Evolutionary conservation across 2,329 filamentous ascomycete species (phyloP).

Genomic region (Pezicula neosporulosa): DNA sequence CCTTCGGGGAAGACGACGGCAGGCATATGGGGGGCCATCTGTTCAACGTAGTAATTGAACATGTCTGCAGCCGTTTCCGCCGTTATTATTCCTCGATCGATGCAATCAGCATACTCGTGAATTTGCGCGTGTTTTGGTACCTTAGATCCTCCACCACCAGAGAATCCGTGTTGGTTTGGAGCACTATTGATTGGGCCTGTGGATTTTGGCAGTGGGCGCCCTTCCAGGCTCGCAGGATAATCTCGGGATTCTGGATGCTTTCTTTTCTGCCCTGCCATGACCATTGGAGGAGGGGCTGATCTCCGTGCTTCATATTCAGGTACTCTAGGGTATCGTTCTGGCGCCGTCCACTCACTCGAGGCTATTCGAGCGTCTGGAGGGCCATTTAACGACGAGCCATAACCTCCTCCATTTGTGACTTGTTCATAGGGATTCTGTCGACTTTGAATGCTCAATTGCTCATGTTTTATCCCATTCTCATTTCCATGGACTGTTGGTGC

Average conservation of each 20-base stretch:
- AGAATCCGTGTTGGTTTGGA: neutral
- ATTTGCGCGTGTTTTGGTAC: constrained; percentile 9
- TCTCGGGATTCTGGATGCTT: constrained; percentile 24
- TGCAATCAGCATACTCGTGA: constrained; percentile 34
- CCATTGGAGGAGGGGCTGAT: constrained; percentile 25
- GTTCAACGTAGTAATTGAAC: constrained; percentile 54
- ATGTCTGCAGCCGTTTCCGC: constrained; percentile 51
- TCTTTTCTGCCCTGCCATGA: constrained; percentile 30
- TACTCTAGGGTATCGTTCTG: constrained; percentile 17
- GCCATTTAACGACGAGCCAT: constrained; percentile 16
- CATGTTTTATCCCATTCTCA: constrained; percentile 7
- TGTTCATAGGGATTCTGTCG: constrained; percentile 26
- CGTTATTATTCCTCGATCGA: constrained; percentile 58
- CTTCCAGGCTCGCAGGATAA: constrained; percentile 2
- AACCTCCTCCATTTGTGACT: constrained; percentile 27
- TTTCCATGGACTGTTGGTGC: constrained; percentile 2
- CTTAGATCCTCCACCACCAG: neutral
- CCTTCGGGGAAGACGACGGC: constrained; percentile 56
- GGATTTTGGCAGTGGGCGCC: constrained; percentile 3
- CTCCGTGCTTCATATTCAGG: constrained; percentile 20
- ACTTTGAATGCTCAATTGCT: neutral
- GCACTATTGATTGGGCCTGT: neutral
- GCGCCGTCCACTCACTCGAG: constrained; percentile 16
- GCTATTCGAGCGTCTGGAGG: constrained; percentile 16
- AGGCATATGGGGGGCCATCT: constrained; percentile 60